These are phyloP conservation scores for Pseudovirgaria hyperparasitica DNA, from an alignment of 2,329 filamentous ascomycete genomes.

Conservation along the genomic window DNA sequence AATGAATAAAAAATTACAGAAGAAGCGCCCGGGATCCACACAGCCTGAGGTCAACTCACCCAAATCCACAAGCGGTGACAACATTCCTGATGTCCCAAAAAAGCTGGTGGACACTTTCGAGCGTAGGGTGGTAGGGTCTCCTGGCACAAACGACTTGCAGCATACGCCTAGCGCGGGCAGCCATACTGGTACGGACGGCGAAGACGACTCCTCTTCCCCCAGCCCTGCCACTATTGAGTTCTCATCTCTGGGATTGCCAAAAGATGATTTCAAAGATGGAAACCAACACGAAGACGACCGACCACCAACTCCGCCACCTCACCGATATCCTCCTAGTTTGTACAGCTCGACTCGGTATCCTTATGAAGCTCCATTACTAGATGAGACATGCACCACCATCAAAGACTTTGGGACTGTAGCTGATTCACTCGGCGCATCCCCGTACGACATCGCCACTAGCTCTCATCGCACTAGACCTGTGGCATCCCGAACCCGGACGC, in stretches of 20 bases:
- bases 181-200: constrained; percentile 9
- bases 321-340: no score
- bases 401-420: constrained; percentile 30
- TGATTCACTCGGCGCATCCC: constrained; percentile 27
- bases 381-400: no score
- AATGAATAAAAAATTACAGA: constrained; percentile 17
- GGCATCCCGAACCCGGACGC: constrained; percentile 16
- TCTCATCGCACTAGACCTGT: constrained; percentile 8
- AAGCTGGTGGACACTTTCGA: constrained; percentile 22
- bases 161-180: constrained; percentile 20
- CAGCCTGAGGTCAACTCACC: constrained; percentile 19
- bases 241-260: constrained; percentile 6
- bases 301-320: constrained; percentile 11
- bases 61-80: constrained; percentile 15
- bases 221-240: constrained; percentile 6
- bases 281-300: constrained; percentile 13
- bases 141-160: constrained; percentile 23
- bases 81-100: constrained; percentile 20
- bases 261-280: no score
- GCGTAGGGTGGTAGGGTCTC: constrained; percentile 19
- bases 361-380: no score
- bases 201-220: constrained; percentile 4
- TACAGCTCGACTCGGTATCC: no score
- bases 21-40: constrained; percentile 15
- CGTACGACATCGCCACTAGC: constrained; percentile 30